Percentiles rank a stretch among this genome's conserved stretches.
These are phyloP conservation scores for Salvia sclarea DNA, from an alignment of 305 asterid genomes.

Conservation along the genomic window DNA sequence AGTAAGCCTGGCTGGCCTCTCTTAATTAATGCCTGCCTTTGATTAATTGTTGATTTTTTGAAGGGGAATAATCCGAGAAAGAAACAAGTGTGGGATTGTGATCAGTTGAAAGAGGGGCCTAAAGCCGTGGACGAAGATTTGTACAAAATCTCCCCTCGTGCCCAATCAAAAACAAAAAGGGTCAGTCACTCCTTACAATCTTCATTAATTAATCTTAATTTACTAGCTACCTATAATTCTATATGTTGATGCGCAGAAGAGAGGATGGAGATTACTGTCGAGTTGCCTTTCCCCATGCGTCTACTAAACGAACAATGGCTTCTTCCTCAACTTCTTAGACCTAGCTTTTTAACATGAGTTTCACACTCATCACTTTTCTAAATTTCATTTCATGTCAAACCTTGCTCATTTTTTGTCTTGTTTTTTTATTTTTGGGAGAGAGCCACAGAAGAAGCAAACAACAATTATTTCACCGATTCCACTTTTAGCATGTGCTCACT, in stretches of 20 bases:
- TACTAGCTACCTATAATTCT: too few relatives aligned
- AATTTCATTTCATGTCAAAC: too few relatives aligned
- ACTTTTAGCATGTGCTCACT: background rate
- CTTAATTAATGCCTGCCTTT: too few relatives aligned
- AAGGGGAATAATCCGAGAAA: slow-evolving; percentile 49
- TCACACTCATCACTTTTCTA: too few relatives aligned
- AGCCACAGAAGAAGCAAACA: background rate
- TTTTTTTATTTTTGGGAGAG: background rate
- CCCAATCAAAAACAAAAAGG: slow-evolving; percentile 51
- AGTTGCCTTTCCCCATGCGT: slow-evolving; percentile 58
- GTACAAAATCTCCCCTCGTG: slow-evolving; percentile 77
- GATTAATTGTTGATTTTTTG: slow-evolving; percentile 18
- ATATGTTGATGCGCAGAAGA: too few relatives aligned
- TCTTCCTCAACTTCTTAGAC: too few relatives aligned
- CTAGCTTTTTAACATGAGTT: too few relatives aligned
- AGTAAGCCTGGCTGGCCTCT: slow-evolving; percentile 43
- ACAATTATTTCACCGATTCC: slow-evolving; percentile 6
- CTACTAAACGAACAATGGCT: too few relatives aligned
- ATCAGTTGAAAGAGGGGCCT: slow-evolving; percentile 46
- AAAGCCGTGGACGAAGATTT: slow-evolving; percentile 87
- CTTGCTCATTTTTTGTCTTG: background rate
- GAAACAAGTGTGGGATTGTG: slow-evolving; percentile 51
- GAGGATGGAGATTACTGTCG: slow-evolving; percentile 49
- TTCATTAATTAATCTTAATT: too few relatives aligned
- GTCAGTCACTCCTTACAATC: background rate